phyloP scores from a whole-genome alignment of 352 stramenopile species.

The Chrysophaeum taylorii region DNA sequence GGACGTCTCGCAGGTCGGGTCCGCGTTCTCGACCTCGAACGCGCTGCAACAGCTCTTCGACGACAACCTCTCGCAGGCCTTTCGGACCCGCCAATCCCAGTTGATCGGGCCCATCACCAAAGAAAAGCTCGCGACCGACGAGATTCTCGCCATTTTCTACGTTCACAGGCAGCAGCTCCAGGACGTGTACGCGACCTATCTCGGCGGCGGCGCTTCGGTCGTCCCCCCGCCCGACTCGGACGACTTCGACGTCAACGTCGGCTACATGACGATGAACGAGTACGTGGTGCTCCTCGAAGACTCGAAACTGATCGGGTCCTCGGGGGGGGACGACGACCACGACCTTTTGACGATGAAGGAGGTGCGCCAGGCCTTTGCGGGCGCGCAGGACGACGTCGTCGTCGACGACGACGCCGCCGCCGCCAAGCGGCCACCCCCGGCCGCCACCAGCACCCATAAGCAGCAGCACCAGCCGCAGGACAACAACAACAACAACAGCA shows the following conservation, averaged over 20 bases:
- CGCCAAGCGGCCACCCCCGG: too few relatives aligned
- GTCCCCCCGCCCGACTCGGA: not conserved
- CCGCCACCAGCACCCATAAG: not conserved
- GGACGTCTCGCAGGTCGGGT: not conserved
- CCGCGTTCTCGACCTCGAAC: not conserved
- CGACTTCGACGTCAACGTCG: not conserved
- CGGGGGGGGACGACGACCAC: conserved; percentile 11
- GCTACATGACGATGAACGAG: conserved; percentile 9
- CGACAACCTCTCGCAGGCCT: not conserved
- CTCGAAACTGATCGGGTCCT: not conserved
- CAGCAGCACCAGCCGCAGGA: not conserved
- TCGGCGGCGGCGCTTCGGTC: conserved; percentile 1
- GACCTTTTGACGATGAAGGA: conserved; percentile 20
- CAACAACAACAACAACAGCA: not conserved
- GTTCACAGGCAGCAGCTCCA: not conserved
- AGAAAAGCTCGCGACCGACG: conserved; percentile 1
- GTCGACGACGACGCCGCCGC: not conserved
- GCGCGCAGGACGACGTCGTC: conserved; percentile 5
- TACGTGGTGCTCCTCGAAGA: conserved; percentile 12
- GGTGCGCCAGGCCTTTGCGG: conserved; percentile 21
- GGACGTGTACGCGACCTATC: conserved; percentile 15
- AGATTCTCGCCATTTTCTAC: conserved; percentile 14
- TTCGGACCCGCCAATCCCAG: not conserved
- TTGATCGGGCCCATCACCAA: conserved; percentile 16
- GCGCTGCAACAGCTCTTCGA: conserved; percentile 14